Base-by-base conservation (phyloP, 2,329 filamentous ascomycete species). In the Cladophialophora carrionii region DNA sequence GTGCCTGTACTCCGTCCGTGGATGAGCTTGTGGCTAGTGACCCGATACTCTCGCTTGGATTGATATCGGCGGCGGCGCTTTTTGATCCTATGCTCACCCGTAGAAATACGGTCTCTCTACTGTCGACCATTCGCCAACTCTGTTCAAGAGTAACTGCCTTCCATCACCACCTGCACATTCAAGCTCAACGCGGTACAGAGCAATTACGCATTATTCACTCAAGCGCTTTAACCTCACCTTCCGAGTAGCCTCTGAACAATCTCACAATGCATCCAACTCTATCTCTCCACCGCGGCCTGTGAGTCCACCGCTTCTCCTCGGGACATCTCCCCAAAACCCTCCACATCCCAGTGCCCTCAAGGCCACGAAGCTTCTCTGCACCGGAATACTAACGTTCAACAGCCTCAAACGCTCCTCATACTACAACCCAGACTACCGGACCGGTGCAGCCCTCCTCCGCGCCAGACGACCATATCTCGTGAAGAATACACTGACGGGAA, bases 401-500 rank as follows among this genome's bases (percentile, higher is more conserved):
- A 69, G 67, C 10, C 69, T 72, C 53, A 88, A 88, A 57, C 81
- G 82, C 74, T 90, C 88, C 34, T 92, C 91, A 70, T 99, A 99
- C 84, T 99, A 98, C 83, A 91, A 96, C 80, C 88, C 88, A 76
- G 85, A 90, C 74, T 90, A 90, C 80, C 88, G 90, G 70, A 92
- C 96, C 78, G 90, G 91, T 67, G 89, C 92, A 56, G 91, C 96
- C 62, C 88, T 99, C 70, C 89, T 97, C 76, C 91, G 95, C 75
- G 94, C 95, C 62, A 88, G 96, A 73, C 88, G 91, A 72, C 95
- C 95, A 57, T 99, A 96, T 78, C 84, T 99, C 48, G 80, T 97
- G 78, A 96, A 90, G 82, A 99, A 99, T 79, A 84, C 89, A 31
- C 73, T 94, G 66, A 92, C 92, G 0, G 95, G 95, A 20, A 74